Evolutionary conservation across 1,139 yeast species (phyloP).

Genomic region (Pichia sp.): DNA sequence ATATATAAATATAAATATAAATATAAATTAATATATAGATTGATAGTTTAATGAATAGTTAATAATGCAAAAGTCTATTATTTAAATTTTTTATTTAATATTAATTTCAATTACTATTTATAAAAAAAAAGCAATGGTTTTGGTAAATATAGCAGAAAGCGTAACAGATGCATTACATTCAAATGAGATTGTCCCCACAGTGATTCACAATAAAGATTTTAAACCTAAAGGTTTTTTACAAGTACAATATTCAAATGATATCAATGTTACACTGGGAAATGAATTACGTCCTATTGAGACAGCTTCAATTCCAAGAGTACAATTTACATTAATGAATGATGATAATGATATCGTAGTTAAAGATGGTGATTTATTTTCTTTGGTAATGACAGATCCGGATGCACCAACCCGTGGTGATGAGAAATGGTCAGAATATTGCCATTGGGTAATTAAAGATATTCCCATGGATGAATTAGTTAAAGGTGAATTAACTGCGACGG

Average conservation of each 20-base stretch:
- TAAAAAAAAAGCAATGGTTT: too few species aligned
- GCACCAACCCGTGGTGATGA: slow-evolving; percentile 81
- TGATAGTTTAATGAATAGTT: too few species aligned
- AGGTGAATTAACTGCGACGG: slow-evolving; percentile 1
- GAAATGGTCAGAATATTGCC: slow-evolving; percentile 85
- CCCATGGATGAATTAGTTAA: slow-evolving; percentile 14
- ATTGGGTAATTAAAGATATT: slow-evolving; percentile 47
- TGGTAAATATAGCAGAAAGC: too few species aligned
- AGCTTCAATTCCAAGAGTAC: slow-evolving; percentile 57
- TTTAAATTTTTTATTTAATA: too few species aligned
- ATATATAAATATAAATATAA: too few species aligned
- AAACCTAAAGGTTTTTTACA: slow-evolving; percentile 32
- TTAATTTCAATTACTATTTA: too few species aligned
- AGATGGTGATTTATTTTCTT: slow-evolving; percentile 53
- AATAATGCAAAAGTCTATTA: too few species aligned
- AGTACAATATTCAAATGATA: slow-evolving; percentile 38
- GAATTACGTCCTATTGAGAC: slow-evolving; percentile 59
- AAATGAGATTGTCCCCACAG: too few species aligned
- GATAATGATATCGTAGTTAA: background rate
- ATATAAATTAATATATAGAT: too few species aligned
- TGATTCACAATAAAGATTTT: slow-evolving; percentile 22
- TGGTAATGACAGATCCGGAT: slow-evolving; percentile 87
- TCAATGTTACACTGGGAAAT: slow-evolving; percentile 70
- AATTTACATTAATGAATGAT: slow-evolving; percentile 48
- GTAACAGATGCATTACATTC: too few species aligned